Evolutionary conservation across 2,329 filamentous ascomycete species (phyloP).

Genomic region (Fusarium tupiense): DNA sequence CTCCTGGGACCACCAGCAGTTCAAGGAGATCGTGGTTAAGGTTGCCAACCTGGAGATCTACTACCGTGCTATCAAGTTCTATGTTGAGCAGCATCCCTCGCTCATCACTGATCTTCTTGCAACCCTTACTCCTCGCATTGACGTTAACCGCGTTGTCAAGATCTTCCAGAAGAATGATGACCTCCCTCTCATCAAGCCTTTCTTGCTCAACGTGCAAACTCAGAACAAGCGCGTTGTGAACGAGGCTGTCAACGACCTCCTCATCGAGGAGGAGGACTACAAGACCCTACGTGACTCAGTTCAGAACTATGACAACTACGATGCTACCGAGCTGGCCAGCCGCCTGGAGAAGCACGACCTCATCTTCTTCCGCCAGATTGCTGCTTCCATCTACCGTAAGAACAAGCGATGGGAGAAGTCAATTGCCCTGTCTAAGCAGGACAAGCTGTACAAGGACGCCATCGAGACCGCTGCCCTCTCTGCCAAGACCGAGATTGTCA

Average conservation of each 20-base stretch:
- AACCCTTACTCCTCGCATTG: constrained; percentile 89
- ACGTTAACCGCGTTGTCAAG: constrained; percentile 98
- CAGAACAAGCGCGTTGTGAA: constrained; percentile 99
- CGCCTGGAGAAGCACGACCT: constrained; percentile 97
- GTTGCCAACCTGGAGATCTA: constrained; percentile 99
- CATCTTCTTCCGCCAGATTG: constrained; percentile 99
- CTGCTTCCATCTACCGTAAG: constrained; percentile 98
- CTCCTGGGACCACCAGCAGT: constrained; percentile 99
- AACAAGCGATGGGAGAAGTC: constrained; percentile 99
- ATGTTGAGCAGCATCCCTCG: constrained; percentile 95
- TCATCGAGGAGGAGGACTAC: constrained; percentile 99
- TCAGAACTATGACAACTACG: constrained; percentile 99
- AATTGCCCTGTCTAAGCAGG: constrained; percentile 96
- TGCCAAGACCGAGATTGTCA: constrained; percentile 88
- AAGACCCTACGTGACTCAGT: constrained; percentile 98
- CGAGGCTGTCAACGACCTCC: constrained; percentile 94
- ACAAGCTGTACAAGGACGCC: constrained; percentile 99
- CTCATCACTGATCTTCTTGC: constrained; percentile 96
- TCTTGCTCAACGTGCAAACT: constrained; percentile 92
- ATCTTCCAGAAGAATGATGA: constrained; percentile 99
- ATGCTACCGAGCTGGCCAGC: constrained; percentile 89
- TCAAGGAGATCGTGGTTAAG: constrained; percentile 99
- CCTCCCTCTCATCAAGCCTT: constrained; percentile 97
- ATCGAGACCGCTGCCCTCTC: constrained; percentile 98
- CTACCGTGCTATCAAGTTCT: constrained; percentile 96